Base-by-base conservation (phyloP, 257 asterid species). In the Coffea canephora region DNA sequence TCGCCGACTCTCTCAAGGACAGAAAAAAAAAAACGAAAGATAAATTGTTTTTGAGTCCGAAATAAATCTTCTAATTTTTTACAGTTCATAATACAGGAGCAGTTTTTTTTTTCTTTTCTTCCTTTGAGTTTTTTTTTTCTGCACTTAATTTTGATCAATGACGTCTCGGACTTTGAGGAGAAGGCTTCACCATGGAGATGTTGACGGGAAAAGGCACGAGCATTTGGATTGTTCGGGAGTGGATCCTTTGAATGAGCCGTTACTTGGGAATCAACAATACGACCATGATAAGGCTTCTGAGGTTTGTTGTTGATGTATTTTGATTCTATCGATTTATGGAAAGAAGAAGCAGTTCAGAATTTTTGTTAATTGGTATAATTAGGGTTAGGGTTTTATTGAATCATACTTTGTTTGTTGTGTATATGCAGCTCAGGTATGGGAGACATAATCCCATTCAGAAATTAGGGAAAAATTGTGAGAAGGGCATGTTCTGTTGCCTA, bases 181-280 rank as follows among this genome's bases (percentile, higher is more conserved):
- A 81, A 84, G 99, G 88, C 89, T 90, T 64, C 92, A 89, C 82
- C 97, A 91, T 54, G 91, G 89, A 46, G 97, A 91, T 86, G 90
- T 90, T 73, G 99, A 88, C 72, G 97, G 93, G 67, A 95, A 85
- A 69, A 86, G 84, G 43, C 68, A 86, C 69, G 91, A 86, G 52
- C 84, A 76, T 75, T 73, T 85, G 69, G 97, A 91, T 82, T 57
- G 83, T 46, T 87, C 96, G 3, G 93, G 78, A 66, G 34, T 78
- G 67, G 91, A 91, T 81, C 80, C 90, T 59, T 74, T 93, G 85
- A 89, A 83, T 72, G 98, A 95, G 84, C 99, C 99, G 71, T 87
- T 95, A 86, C 97, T 95, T 73, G 92, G 84, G 25, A 74, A 79
- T 19, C 86, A 78, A 62, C 64, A 71, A 41, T 84, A 88, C 74